phyloP scores from a whole-genome alignment of 2,329 filamentous ascomycete genomes.

The Teratosphaeria viscida region DNA sequence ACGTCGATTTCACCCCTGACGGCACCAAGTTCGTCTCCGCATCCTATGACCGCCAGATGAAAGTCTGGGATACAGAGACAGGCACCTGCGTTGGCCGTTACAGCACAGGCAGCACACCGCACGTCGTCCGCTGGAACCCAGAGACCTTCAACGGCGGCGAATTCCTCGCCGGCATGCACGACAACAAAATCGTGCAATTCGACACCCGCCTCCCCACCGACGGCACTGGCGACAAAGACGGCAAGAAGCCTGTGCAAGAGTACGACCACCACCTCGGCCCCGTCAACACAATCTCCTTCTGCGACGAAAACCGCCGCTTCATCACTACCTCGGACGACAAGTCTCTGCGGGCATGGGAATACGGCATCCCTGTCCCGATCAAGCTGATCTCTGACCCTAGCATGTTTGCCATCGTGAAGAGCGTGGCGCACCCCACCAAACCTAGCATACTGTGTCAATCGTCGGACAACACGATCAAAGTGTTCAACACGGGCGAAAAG shows the following conservation, averaged over 20 bases:
- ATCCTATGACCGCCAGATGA: constrained; percentile 91
- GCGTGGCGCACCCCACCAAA: constrained; percentile 72
- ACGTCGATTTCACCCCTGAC: constrained; percentile 73
- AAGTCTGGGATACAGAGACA: constrained; percentile 95
- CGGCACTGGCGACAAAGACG: constrained; percentile 20
- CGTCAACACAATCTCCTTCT: constrained; percentile 94
- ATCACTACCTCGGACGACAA: constrained; percentile 98
- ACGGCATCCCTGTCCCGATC: constrained; percentile 95
- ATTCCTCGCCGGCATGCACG: constrained; percentile 92
- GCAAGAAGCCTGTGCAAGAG: constrained; percentile 68
- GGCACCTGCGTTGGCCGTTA: constrained; percentile 81
- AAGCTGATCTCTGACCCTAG: constrained; percentile 96
- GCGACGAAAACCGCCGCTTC: constrained; percentile 88
- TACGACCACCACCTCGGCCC: constrained; percentile 98
- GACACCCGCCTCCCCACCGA: constrained; percentile 59
- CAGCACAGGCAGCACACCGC: constrained; percentile 87
- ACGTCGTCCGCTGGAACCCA: constrained; percentile 90
- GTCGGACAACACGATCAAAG: constrained; percentile 91
- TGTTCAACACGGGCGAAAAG: constrained; percentile 88
- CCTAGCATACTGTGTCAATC: constrained; percentile 93
- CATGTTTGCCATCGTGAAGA: constrained; percentile 92
- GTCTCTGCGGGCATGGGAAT: constrained; percentile 92
- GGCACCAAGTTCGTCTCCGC: constrained; percentile 83
- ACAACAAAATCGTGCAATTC: constrained; percentile 98
- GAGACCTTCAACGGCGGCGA: constrained; percentile 66